Evolutionary conservation across 2,329 filamentous ascomycete genomes (phyloP).

Genomic region (Pseudopyrenochaeta lycopersici): DNA sequence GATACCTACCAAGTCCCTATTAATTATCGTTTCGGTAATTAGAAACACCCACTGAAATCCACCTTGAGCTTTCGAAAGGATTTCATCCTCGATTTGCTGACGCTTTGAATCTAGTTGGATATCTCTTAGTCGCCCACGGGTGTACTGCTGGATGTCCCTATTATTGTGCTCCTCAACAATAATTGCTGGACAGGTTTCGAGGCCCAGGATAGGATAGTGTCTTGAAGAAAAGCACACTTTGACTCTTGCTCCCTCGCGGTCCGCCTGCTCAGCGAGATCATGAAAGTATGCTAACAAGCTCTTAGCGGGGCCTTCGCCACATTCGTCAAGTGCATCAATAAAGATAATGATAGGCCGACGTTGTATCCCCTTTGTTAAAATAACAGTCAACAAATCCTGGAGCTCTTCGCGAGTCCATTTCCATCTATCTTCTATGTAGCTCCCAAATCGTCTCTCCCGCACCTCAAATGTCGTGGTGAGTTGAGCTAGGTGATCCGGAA

Average conservation of each 20-base stretch:
- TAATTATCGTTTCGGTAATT: slow-evolving; percentile 8
- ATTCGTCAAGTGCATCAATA: slow-evolving; percentile 21
- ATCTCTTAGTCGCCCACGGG: slow-evolving; percentile 5
- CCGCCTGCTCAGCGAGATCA: slow-evolving; percentile 14
- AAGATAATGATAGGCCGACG: slow-evolving; percentile 15
- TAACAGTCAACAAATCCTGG: slow-evolving; percentile 13
- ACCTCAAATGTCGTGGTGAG: slow-evolving; percentile 15
- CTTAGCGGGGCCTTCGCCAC: slow-evolving; percentile 15
- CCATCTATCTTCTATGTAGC: slow-evolving; percentile 13
- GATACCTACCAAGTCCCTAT: slow-evolving; percentile 1
- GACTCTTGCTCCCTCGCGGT: slow-evolving; percentile 17
- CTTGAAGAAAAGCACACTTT: slow-evolving; percentile 58
- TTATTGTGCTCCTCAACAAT: slow-evolving; percentile 38
- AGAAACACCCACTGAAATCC: slow-evolving; percentile 17
- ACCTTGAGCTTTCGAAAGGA: slow-evolving; percentile 11
- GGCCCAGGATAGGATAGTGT: slow-evolving; percentile 55
- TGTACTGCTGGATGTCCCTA: slow-evolving; percentile 40
- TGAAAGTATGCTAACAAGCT: slow-evolving; percentile 16
- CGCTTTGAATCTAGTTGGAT: slow-evolving; percentile 9
- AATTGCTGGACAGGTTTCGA: slow-evolving; percentile 41
- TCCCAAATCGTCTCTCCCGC: slow-evolving; percentile 15
- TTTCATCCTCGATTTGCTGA: slow-evolving; percentile 6
- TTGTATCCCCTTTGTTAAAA: slow-evolving; percentile 11
- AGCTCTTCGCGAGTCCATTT: slow-evolving; percentile 20
- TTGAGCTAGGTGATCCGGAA: slow-evolving; percentile 12